Evolutionary conservation across 2,329 filamentous ascomycete species (phyloP).

Genomic region (Pseudocercospora musae): DNA sequence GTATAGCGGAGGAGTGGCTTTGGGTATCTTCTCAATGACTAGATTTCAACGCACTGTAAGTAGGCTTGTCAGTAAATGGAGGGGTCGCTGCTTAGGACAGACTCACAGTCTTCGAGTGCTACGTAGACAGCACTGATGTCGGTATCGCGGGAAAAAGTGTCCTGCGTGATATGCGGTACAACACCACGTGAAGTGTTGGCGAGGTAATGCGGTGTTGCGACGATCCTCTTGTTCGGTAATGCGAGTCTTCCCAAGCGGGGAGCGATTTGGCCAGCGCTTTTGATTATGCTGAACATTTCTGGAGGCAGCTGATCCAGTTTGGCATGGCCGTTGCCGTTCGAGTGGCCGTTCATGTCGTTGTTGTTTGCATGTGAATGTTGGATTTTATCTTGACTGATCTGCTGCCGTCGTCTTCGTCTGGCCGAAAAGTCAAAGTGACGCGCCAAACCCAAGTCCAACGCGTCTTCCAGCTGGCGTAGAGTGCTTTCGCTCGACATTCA

Average conservation of each 20-base stretch:
- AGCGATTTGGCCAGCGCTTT: conserved; percentile 31
- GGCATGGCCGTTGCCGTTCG: conserved; percentile 5
- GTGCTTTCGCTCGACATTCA: neutral
- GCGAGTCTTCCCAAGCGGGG: conserved; percentile 67
- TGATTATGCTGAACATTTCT: conserved; percentile 48
- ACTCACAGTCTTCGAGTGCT: conserved; percentile 88
- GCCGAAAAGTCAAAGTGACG: conserved; percentile 4
- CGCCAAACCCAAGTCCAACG: conserved; percentile 8
- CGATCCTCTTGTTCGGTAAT: conserved; percentile 59
- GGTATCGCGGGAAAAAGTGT: conserved; percentile 67
- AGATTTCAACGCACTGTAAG: conserved; percentile 38
- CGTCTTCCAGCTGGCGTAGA: neutral
- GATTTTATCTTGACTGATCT: neutral
- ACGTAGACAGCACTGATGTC: conserved; percentile 69
- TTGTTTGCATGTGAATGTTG: neutral
- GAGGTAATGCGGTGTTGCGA: conserved; percentile 81
- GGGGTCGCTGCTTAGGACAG: conserved; percentile 5
- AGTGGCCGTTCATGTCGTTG: conserved; percentile 16
- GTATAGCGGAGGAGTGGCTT: conserved; percentile 52
- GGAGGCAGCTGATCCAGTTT: conserved; percentile 18
- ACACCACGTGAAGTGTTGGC: conserved; percentile 77
- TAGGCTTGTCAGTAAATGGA: conserved; percentile 38
- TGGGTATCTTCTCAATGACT: conserved; percentile 61
- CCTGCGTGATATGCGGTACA: conserved; percentile 84
- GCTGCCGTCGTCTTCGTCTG: neutral